Percentiles rank a stretch among this genome's conserved stretches.
Evolutionary conservation across 169 alveolate genomes (phyloP).

Genomic region (Cryptosporidium ryanae): DNA sequence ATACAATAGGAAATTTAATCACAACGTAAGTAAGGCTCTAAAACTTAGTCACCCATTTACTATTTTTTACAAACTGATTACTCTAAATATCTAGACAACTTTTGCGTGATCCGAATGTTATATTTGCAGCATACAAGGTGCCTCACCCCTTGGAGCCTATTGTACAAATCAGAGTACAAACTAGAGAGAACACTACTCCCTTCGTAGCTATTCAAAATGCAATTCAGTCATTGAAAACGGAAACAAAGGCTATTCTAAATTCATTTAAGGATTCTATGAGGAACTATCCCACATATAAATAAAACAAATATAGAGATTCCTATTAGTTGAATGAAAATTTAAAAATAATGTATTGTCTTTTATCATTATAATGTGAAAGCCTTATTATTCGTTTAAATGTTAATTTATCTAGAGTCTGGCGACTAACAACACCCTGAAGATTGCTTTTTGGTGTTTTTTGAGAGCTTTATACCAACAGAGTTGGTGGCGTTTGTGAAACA

Average conservation of each 20-base stretch:
- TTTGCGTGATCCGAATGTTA: constrained; percentile 87
- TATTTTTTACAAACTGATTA: not conserved
- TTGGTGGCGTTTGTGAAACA: constrained; percentile 28
- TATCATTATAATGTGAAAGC: not conserved
- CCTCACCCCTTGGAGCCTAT: constrained; percentile 92
- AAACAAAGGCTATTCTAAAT: constrained; percentile 28
- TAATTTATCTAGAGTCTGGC: not conserved
- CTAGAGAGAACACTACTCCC: constrained; percentile 73
- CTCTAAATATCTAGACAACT: constrained; percentile 80
- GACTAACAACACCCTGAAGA: constrained; percentile 53
- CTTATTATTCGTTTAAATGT: not conserved
- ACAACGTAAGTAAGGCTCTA: constrained; percentile 82
- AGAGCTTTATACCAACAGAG: constrained; percentile 51
- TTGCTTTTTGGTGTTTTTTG: constrained; percentile 30
- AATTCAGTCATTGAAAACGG: constrained; percentile 33
- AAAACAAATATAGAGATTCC: not conserved
- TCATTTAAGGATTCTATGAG: constrained; percentile 73
- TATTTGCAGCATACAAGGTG: constrained; percentile 91
- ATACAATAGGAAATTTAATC: constrained; percentile 90
- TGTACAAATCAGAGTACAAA: constrained; percentile 77
- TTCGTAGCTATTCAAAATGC: constrained; percentile 77
- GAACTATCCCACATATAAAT: constrained; percentile 64
- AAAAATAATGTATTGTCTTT: not conserved
- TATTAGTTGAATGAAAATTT: not conserved
- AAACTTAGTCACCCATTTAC: not conserved